Conservation (phyloP, 257 asterid genomes). For the Salvia hispanica region DNA sequence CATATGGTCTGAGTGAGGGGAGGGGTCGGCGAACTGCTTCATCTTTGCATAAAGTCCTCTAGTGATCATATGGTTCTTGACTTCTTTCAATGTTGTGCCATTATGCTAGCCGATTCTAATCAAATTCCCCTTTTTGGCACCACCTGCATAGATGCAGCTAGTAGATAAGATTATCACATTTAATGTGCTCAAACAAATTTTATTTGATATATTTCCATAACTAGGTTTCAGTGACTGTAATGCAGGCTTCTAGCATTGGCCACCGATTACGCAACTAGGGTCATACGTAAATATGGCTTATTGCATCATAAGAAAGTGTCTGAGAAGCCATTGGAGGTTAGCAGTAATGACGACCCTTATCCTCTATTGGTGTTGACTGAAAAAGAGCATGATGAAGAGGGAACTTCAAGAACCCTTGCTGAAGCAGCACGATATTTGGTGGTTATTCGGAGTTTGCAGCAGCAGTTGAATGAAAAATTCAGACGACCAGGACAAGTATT, state of each 20-base stretch:
- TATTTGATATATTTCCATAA: constrained; percentile 22
- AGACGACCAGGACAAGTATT: constrained; percentile 63
- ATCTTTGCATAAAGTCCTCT: background rate
- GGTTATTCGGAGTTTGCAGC: constrained; percentile 74
- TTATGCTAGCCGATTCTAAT: constrained; percentile 2
- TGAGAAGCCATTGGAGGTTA: constrained; percentile 45
- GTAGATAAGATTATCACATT: constrained; percentile 9
- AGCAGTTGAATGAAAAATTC: constrained; percentile 60
- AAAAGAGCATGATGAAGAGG: constrained; percentile 44
- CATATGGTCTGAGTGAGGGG: background rate
- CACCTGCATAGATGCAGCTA: background rate
- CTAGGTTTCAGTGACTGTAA: constrained; percentile 36
- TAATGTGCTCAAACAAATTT: constrained; percentile 16
- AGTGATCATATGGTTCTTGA: background rate
- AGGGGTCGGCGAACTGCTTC: background rate
- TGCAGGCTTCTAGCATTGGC: constrained; percentile 93
- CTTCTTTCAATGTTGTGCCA: constrained; percentile 23
- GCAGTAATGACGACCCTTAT: constrained; percentile 38
- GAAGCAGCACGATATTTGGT: constrained; percentile 80
- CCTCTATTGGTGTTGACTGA: constrained; percentile 43
- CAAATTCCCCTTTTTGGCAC: background rate
- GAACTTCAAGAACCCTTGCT: constrained; percentile 51
- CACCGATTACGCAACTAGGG: constrained; percentile 72
- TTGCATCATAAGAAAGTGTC: constrained; percentile 60
- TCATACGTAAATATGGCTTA: constrained; percentile 68